A percentile compares a stretch with the other conserved stretches of the same genome.
Conservation (phyloP, 1,139 yeast species). For the Yarrowia galli region DNA sequence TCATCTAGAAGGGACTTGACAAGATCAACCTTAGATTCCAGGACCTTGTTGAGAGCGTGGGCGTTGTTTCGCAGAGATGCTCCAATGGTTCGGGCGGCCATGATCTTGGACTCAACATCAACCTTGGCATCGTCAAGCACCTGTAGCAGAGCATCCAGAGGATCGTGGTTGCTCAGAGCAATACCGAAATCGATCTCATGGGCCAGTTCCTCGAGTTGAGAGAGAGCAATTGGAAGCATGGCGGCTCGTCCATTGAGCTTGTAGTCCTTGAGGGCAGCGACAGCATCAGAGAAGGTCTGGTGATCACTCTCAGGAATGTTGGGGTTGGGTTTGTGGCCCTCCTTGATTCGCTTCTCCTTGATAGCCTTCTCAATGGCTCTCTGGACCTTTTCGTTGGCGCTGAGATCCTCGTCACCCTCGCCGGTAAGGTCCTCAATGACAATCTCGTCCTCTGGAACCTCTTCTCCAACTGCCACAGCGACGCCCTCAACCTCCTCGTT, state of each 20-base stretch:
- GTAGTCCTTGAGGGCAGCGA: slow-evolving; percentile 20
- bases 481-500: slow-evolving; percentile 18
- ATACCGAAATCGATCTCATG: slow-evolving; percentile 39
- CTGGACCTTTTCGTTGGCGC: slow-evolving; percentile 32
- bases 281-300: slow-evolving; percentile 14
- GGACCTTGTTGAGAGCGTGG: slow-evolving; percentile 16
- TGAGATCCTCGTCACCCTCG: slow-evolving; percentile 5
- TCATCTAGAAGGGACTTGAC: slow-evolving; percentile 18
- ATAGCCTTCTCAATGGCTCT: slow-evolving; percentile 31
- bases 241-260: neutral
- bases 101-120: neutral
- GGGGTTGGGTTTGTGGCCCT: slow-evolving; percentile 36
- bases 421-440: slow-evolving; percentile 26
- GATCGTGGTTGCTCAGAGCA: slow-evolving; percentile 10
- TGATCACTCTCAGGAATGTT: slow-evolving; percentile 34
- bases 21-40: slow-evolving; percentile 4
- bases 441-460: slow-evolving; percentile 16
- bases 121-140: neutral
- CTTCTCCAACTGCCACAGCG: slow-evolving; percentile 34
- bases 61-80: slow-evolving; percentile 35
- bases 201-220: slow-evolving; percentile 30
- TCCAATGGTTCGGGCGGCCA: slow-evolving; percentile 38
- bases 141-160: slow-evolving; percentile 2
- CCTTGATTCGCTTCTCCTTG: slow-evolving; percentile 21
- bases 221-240: slow-evolving; percentile 15